Evolutionary conservation across 2,329 filamentous ascomycete genomes (phyloP).

Genomic region (Monosporascus sp.): DNA sequence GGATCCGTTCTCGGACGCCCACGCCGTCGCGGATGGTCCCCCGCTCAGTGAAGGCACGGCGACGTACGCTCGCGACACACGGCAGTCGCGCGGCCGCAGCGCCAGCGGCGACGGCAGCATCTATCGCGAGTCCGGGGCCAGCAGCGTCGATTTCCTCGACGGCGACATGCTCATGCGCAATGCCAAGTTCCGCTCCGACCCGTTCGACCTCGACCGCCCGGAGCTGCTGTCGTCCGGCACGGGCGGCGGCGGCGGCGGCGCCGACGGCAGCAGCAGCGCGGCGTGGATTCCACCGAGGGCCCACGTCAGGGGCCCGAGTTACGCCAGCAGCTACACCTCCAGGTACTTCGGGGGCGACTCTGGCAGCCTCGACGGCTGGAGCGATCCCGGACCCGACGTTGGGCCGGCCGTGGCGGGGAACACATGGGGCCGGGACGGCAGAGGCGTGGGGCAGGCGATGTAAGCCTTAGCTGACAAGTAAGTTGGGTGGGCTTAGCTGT

Average conservation of each 20-base stretch:
- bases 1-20: constrained; percentile 44
- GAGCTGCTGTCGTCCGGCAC: constrained; percentile 32
- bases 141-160: constrained; percentile 34
- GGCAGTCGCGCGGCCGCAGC: constrained; percentile 45
- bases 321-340: constrained; percentile 24
- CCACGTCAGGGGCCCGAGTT: constrained; percentile 34
- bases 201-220: constrained; percentile 58
- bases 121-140: constrained; percentile 37
- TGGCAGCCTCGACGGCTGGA: constrained; percentile 40
- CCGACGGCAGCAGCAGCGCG: constrained; percentile 10
- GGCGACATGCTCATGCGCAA: constrained; percentile 29
- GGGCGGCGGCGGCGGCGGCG: constrained; percentile 14
- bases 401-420: constrained; percentile 32
- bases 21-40: constrained; percentile 36
- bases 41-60: constrained; percentile 18
- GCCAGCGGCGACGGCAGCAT: constrained; percentile 25
- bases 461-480: constrained; percentile 7
- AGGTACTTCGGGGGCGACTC: constrained; percentile 50
- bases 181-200: constrained; percentile 58
- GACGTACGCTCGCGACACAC: constrained; percentile 43
- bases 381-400: constrained; percentile 51
- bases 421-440: constrained; percentile 18
- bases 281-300: constrained; percentile 25
- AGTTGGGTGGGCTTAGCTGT: too few relatives aligned
- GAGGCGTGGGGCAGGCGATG: constrained; percentile 30